Conservation (phyloP, 2,329 filamentous ascomycete species). For the Aotearoamyces nothofagi region DNA sequence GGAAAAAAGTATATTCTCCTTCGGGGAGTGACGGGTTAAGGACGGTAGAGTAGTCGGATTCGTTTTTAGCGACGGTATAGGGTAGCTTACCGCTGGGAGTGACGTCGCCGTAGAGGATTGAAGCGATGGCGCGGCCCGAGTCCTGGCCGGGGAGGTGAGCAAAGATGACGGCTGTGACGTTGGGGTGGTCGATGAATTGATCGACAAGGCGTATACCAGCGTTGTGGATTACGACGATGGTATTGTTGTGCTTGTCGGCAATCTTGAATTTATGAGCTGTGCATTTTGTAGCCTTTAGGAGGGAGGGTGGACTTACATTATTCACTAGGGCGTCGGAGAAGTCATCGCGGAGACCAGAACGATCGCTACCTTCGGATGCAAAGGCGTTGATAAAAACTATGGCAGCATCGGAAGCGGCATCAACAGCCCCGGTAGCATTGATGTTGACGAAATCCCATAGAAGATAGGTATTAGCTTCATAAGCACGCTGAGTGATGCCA, state of each 20-base stretch:
- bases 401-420: conserved; percentile 4
- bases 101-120: conserved; percentile 35
- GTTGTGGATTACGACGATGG: conserved; percentile 51
- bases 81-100: conserved; percentile 58
- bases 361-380: conserved; percentile 30
- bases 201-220: conserved; percentile 42
- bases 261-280: neutral
- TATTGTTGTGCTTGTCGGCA: conserved; percentile 33
- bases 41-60: conserved; percentile 31
- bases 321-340: conserved; percentile 7
- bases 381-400: conserved; percentile 52
- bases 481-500: neutral
- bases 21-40: conserved; percentile 13
- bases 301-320: neutral
- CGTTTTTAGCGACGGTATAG: conserved; percentile 53
- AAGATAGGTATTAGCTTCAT: neutral
- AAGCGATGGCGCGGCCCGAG: conserved; percentile 62
- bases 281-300: neutral
- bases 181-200: conserved; percentile 59
- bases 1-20: conserved; percentile 24
- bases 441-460: neutral
- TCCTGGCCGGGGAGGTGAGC: conserved; percentile 75
- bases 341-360: conserved; percentile 6
- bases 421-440: neutral
- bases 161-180: conserved; percentile 62